Percentiles rank a stretch among this genome's conserved stretches.
Conservation (phyloP, 805 yeast species). For the Ogataea glucozyma region DNA sequence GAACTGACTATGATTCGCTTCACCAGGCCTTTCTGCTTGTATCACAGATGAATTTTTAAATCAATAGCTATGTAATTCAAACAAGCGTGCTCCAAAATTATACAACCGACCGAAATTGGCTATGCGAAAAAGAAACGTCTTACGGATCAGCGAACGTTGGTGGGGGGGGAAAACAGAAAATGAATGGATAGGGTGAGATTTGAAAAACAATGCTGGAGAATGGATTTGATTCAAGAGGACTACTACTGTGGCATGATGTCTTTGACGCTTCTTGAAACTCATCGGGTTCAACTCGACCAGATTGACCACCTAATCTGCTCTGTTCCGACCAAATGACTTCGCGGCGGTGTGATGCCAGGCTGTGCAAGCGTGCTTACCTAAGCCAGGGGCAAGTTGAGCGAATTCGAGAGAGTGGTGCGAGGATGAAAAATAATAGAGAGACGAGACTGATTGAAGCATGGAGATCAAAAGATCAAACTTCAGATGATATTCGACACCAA, state of each 20-base stretch:
- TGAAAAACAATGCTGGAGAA: too few relatives aligned
- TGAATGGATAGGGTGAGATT: neutral
- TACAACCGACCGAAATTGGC: constrained; percentile 8
- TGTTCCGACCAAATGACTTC: too few relatives aligned
- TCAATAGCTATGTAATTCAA: constrained; percentile 4
- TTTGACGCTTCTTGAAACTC: too few relatives aligned
- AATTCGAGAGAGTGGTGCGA: too few relatives aligned
- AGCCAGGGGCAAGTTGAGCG: constrained; percentile 5
- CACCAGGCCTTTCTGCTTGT: neutral
- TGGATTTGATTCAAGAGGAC: too few relatives aligned
- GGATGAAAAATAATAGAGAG: neutral
- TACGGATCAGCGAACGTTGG: constrained; percentile 5
- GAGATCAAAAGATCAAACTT: neutral
- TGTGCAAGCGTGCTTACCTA: constrained; percentile 1
- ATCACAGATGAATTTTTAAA: too few relatives aligned
- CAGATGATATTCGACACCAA: neutral
- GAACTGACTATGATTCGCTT: too few relatives aligned
- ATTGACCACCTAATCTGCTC: too few relatives aligned
- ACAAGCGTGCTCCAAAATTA: constrained; percentile 9
- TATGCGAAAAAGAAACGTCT: constrained; percentile 7
- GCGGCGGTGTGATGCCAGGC: constrained; percentile 4
- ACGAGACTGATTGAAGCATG: neutral
- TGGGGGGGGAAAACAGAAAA: neutral
- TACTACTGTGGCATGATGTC: too few relatives aligned
- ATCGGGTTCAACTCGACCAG: too few relatives aligned